Evolutionary conservation across 345 rosid genomes (phyloP).

Genomic region (Diplotaxis tenuifolia): DNA sequence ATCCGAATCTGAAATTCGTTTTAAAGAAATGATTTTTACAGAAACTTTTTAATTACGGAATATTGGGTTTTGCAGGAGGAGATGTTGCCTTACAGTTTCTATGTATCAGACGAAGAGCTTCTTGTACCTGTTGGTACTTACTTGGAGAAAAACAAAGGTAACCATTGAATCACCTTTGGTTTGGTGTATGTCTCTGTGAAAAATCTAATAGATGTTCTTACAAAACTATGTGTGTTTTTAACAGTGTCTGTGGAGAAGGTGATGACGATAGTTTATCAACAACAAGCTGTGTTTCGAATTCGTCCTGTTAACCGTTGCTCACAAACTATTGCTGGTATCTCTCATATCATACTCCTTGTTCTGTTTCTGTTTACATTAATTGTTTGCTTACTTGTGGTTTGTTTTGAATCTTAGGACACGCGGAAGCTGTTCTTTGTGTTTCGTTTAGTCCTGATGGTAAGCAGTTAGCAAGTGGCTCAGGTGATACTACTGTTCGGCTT

Average conservation of each 20-base stretch:
- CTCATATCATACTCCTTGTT: not conserved
- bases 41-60: not conserved
- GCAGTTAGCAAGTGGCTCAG: conserved; percentile 94
- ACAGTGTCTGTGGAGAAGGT: conserved; percentile 97
- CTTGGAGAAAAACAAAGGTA: conserved; percentile 83
- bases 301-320: conserved; percentile 88
- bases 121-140: conserved; percentile 72
- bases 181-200: not conserved
- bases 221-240: not conserved
- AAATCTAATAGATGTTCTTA: not conserved
- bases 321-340: conserved; percentile 80
- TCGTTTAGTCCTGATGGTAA: conserved; percentile 69
- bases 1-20: not conserved
- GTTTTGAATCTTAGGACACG: not conserved
- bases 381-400: not conserved
- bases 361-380: not conserved
- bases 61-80: conserved; percentile 91
- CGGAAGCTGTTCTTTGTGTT: not conserved
- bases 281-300: conserved; percentile 90
- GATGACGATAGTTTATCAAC: conserved; percentile 85
- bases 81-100: conserved; percentile 82
- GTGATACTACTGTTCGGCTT: conserved; percentile 89
- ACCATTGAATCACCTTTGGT: not conserved
- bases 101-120: conserved; percentile 82
- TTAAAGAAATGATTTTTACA: not conserved